Evolutionary conservation across 768 basidiomycete species (phyloP).

Genomic region (Boletus speciosus): DNA sequence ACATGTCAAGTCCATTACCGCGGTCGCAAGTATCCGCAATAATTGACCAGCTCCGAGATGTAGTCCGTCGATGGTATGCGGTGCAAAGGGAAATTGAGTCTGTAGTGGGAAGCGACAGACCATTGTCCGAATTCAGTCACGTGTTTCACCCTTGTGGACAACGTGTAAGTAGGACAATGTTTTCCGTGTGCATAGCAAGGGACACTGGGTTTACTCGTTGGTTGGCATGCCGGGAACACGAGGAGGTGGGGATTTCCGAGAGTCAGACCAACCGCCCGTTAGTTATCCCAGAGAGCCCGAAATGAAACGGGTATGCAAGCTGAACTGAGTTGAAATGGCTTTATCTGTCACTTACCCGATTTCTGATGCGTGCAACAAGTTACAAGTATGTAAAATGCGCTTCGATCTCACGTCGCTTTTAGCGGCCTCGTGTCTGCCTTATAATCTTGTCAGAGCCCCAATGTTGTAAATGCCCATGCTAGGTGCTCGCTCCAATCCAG

Average conservation of each 20-base stretch:
- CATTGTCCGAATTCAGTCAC: background rate
- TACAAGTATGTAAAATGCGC: slow-evolving; percentile 15
- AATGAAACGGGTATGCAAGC: slow-evolving; percentile 19
- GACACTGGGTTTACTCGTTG: background rate
- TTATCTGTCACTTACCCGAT: slow-evolving; percentile 3
- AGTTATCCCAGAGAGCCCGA: slow-evolving; percentile 25
- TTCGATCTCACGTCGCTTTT: slow-evolving; percentile 35
- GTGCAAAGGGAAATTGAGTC: background rate
- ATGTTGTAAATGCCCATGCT: slow-evolving; percentile 21
- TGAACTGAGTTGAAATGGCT: slow-evolving; percentile 17
- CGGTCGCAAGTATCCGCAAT: slow-evolving; percentile 3
- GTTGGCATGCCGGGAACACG: slow-evolving; percentile 25
- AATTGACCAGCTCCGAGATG: background rate
- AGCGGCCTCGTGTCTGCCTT: slow-evolving; percentile 34
- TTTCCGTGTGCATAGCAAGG: slow-evolving; percentile 11
- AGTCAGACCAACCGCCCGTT: slow-evolving; percentile 5
- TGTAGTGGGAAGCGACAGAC: no score
- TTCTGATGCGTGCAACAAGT: slow-evolving; percentile 8
- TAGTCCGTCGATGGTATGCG: background rate
- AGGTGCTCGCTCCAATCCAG: slow-evolving; percentile 23
- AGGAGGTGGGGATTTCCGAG: slow-evolving; percentile 19
- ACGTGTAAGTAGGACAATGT: slow-evolving; percentile 4
- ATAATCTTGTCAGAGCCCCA: slow-evolving; percentile 28
- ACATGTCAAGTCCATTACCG: background rate
- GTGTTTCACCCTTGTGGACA: background rate